Conservation (phyloP, 148 eudicot species). For the Fallopia convolvulus region DNA sequence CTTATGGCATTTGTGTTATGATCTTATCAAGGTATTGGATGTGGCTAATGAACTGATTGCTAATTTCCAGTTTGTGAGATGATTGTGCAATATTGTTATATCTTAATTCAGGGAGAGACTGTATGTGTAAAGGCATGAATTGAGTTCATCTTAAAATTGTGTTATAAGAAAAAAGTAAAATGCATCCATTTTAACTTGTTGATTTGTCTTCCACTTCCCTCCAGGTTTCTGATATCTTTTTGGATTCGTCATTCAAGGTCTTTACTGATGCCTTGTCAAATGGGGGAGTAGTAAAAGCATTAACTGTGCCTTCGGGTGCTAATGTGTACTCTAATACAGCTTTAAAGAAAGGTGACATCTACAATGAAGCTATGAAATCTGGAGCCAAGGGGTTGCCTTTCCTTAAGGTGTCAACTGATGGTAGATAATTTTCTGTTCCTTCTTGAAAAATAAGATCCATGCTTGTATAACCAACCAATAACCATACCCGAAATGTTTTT, state of each 20-base stretch:
- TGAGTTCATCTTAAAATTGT: neutral
- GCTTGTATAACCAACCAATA: neutral
- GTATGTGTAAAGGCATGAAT: neutral
- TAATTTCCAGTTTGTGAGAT: neutral
- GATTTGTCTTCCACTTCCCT: constrained; percentile 12
- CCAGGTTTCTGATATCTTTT: constrained; percentile 76
- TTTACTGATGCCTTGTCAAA: constrained; percentile 59
- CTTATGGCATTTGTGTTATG: neutral
- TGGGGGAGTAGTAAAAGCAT: constrained; percentile 69
- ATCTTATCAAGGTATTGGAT: neutral
- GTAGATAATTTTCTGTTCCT: constrained; percentile 26
- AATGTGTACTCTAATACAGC: constrained; percentile 72
- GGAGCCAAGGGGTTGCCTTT: constrained; percentile 98
- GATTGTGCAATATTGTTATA: neutral
- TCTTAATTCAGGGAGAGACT: neutral
- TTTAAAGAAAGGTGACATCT: constrained; percentile 84
- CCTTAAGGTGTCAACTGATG: constrained; percentile 69
- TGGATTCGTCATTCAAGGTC: constrained; percentile 70
- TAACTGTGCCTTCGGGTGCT: constrained; percentile 80
- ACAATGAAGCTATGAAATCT: constrained; percentile 73
- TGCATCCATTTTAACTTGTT: constrained; percentile 2
- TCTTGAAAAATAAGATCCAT: neutral
- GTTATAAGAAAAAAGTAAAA: neutral
- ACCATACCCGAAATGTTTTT: constrained; percentile 14
- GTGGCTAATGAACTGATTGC: neutral